Base-by-base conservation (phyloP, 2,329 filamentous ascomycete genomes). In the Colletotrichum sp. region DNA sequence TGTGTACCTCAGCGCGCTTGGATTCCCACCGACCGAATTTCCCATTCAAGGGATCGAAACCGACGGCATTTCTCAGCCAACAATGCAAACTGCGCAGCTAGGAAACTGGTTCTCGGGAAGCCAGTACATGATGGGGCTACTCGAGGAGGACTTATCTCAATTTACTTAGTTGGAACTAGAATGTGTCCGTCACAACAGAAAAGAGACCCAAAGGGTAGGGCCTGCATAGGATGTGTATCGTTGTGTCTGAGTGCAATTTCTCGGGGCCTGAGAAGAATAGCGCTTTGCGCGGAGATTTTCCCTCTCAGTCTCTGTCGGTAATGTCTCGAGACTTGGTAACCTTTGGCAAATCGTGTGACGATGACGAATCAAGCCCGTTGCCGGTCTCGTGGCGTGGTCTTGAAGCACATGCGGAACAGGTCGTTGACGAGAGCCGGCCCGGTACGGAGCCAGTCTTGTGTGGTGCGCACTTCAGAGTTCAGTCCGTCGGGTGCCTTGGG, bases 41-140 rank as follows among this genome's bases (percentile, higher is more conserved):
- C 34, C 73, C 66, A 49, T 80, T 71, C 72, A 28, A 76, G 57
- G 69, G 59, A 79, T 78, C 6, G 84, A 83, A 30, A 83, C 85
- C 66, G 80, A 82, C 10, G 66, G 79, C 24, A 80, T 82, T 72
- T 78, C 79, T 49, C 77, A 82, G 32, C 76, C 79, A 16, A 71
- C 49, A 10, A 76, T 80, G 73, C 81, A 85, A 75, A 81, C 84
- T 28, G 83, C 88, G 36, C 89, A 92, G 62, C 83, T 94, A 75
- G 90, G 90, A 3, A 92, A 93, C 77, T 94, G 92, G 92, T 94
- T 93, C 78, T 91, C 90, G 5, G 91, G 92, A 2, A 94, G 91
- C 75, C 88, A 89, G 71, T 92, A 93, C 79, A 90, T 94, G 85
- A 89, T 94, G 86, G 91, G 91, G 0, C 80, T 94, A 72, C 82